These are phyloP conservation scores for Phytophthora foliorum DNA, from an alignment of 352 stramenopile species.

Conservation along the genomic window DNA sequence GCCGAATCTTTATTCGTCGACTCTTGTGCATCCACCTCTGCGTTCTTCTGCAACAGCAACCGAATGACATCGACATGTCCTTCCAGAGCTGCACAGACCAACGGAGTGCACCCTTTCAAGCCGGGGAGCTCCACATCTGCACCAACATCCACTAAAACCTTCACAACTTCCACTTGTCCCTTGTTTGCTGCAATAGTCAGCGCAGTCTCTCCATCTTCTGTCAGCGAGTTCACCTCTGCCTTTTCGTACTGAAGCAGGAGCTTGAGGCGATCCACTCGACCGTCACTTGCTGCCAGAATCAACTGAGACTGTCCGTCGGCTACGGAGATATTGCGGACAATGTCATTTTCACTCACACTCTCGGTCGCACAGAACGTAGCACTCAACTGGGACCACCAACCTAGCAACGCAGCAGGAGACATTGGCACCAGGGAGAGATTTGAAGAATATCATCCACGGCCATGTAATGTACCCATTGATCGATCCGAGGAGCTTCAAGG, in stretches of 20 bases:
- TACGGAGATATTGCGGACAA: not conserved
- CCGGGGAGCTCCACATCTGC: slow-evolving; percentile 1
- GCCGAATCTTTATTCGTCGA: not conserved
- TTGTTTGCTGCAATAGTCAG: not conserved
- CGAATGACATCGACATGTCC: slow-evolving; percentile 1
- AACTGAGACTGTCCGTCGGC: not conserved
- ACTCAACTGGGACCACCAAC: not conserved
- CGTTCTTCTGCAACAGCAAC: not conserved
- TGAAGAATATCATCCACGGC: not conserved
- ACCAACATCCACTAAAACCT: not conserved
- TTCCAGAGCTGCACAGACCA: slow-evolving; percentile 9
- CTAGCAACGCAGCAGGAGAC: not conserved
- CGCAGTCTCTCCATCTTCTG: not conserved
- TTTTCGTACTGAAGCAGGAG: not conserved
- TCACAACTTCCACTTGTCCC: not conserved
- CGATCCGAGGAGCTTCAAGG: too few species aligned
- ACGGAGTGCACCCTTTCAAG: not conserved
- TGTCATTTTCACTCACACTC: not conserved
- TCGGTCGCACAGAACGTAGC: not conserved
- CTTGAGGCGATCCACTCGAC: not conserved
- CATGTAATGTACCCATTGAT: too few species aligned
- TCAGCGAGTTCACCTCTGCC: not conserved
- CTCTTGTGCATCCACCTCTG: not conserved
- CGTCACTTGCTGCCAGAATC: not conserved
- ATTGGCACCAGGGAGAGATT: not conserved